Evolutionary conservation across 2,329 filamentous ascomycete genomes (phyloP), one percentile per base, ranked within the genome.

Genomic region (Penicillium sp.): DNA sequence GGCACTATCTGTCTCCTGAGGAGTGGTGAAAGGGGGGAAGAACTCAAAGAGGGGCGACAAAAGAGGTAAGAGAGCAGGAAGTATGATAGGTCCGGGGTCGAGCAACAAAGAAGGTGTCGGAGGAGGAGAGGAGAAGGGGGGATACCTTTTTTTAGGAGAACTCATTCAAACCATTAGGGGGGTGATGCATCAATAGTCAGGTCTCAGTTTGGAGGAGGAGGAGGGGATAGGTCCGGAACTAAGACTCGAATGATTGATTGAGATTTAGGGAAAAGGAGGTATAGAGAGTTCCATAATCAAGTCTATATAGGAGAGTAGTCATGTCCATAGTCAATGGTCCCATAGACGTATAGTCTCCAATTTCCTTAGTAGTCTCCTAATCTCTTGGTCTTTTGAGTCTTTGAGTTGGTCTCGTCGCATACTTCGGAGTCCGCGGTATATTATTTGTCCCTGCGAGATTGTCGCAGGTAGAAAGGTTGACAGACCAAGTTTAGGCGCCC

Each of bases 381-480:
- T 40, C 17, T n/a, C 37, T 40, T 8, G 15, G 15, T 30, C 45
- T 30, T 1, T 1, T 10, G 1, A 19, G 47, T 13, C 24, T 26
- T 33, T 12, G 42, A 47, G n/a, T 49, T 33, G 5, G 42, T 26
- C 35, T 57, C 33, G 30, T 37, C 26, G 55, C 28, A 28, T 57
- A 26, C 19, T 53, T 53, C 22, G 49, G 53, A 30, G 45, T 49
- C 45, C 45, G 26, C 45, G 26, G 45, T 30, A 28, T 28, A 47
- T 28, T 15, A 15, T 37, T 17, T 17, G 44, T 47, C 15, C 44
- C 45, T 49, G 45, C 45, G 24, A 7, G 45, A 58, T 51, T 56
- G 56, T 54, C 58, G 51, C 50, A 63, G 53, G 58, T 50, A 59
- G 56, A 65, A 51, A 40, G 47, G 28, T 28, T 12, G 24, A 19